Evolutionary conservation across 371 early-diverging fungal genomes (phyloP), one percentile per base, ranked within the genome.

Genomic region (Circinella umbellata): DNA sequence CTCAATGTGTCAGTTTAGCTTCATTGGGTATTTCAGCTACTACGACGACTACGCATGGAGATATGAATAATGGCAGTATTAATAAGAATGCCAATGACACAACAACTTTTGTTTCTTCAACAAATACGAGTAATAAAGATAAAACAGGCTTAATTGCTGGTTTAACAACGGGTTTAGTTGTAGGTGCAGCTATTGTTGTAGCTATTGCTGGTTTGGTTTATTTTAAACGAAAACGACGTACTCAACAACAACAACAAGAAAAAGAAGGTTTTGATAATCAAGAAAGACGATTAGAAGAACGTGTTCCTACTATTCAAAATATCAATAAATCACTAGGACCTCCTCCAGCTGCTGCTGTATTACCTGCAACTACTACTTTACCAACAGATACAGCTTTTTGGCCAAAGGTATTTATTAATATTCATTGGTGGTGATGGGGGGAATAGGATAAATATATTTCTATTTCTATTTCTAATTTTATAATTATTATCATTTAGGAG

Each of bases 151-250:
- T 80, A 34, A 75, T 80, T 64, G 81, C 79, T 42, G 81, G 78
- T 1, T 61, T 80, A 34, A 75, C 74, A 14, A 76, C 78, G n/a
- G 76, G 78, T 35, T 63, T 78, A 6, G 78, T 72, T 9, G 77
- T 69, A 0, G 55, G 66, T 37, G 71, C 73, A 37, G 36, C 76
- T 48, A 68, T 81, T 49, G 61, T 66, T 10, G 68, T 59, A 0
- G 72, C 78, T 2, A 35, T 81, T 10, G 76, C 69, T 34, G 77
- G 76, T 17, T 67, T 81, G 71, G 82, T 77, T 11, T 70, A 66
- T 61, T 71, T 71, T 49, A 68, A 55, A 64, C 73, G 79, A 49
- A 74, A 76, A 38, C 66, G 67, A 53, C 63, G 69, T 35, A 63
- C 62, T 15, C 62, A 51, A n/a, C 63, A 67, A 47, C 55, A 68